phyloP scores from a whole-genome alignment of 2,329 filamentous ascomycete genomes.

The Ascochyta rabiei region DNA sequence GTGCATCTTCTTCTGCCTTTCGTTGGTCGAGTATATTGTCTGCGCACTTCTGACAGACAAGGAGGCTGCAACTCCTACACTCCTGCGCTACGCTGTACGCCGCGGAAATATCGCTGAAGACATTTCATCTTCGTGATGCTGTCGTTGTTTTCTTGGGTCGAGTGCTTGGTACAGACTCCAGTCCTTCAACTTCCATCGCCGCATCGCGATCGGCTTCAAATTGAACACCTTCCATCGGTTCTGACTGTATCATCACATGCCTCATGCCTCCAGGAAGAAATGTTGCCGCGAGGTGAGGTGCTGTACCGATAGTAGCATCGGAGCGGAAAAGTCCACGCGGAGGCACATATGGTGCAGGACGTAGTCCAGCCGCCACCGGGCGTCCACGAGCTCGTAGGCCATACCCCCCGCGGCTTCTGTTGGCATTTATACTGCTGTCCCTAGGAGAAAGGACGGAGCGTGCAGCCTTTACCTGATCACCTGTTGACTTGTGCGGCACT shows the following conservation, averaged over 20 bases:
- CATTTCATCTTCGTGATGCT: neutral
- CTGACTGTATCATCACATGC: neutral
- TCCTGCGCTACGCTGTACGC: conserved; percentile 35
- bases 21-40: conserved; percentile 2
- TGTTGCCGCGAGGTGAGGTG: conserved; percentile 1
- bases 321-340: conserved; percentile 18
- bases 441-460: neutral
- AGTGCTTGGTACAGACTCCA: neutral
- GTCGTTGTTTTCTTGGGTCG: neutral
- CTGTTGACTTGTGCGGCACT: conserved; percentile 1
- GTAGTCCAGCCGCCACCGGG: neutral
- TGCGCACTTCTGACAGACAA: conserved; percentile 35
- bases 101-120: neutral
- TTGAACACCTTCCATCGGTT: neutral
- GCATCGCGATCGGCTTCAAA: neutral
- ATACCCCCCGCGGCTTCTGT: neutral
- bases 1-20: conserved; percentile 1
- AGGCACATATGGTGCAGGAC: conserved; percentile 7
- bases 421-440: neutral
- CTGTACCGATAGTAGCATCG: conserved; percentile 10
- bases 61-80: conserved; percentile 27
- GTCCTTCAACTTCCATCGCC: neutral
- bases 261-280: neutral
- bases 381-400: neutral
- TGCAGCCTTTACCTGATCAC: neutral